A percentile compares a stretch with the other conserved stretches of the same genome.
Conservation (phyloP, 2,329 filamentous ascomycete species). For the Aspergillus nomiae region DNA sequence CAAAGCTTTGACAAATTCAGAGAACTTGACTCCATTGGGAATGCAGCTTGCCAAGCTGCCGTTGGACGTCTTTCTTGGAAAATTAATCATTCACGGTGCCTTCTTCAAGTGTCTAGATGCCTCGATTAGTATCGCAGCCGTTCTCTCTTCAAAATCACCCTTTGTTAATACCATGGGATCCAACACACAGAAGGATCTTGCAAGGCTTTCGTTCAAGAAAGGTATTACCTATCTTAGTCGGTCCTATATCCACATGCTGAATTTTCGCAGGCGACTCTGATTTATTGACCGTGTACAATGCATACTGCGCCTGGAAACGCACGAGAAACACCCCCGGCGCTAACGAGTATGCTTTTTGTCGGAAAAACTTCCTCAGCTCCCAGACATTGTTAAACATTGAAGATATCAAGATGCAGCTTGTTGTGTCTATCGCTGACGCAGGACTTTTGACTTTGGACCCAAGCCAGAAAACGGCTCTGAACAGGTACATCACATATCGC, state of each 20-base stretch:
- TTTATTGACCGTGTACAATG: constrained; percentile 89
- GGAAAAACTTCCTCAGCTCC: constrained; percentile 89
- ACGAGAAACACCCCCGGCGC: constrained; percentile 70
- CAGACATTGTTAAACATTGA: constrained; percentile 91
- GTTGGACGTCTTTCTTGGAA: constrained; percentile 91
- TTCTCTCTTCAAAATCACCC: constrained; percentile 90
- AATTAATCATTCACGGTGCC: constrained; percentile 82
- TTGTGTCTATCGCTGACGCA: constrained; percentile 81
- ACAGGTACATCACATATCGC: constrained; percentile 50
- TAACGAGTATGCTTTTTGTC: constrained; percentile 87
- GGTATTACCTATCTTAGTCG: constrained; percentile 38
- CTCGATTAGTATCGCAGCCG: constrained; percentile 86
- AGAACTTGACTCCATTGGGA: constrained; percentile 85
- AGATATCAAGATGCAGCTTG: constrained; percentile 88
- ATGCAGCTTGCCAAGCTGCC: constrained; percentile 84
- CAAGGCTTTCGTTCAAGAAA: constrained; percentile 75
- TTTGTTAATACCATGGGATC: constrained; percentile 87
- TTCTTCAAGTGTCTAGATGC: constrained; percentile 92
- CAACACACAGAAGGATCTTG: constrained; percentile 77
- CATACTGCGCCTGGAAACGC: constrained; percentile 85
- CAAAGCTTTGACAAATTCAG: constrained; percentile 75
- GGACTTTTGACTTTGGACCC: constrained; percentile 76
- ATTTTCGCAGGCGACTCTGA: constrained; percentile 72
- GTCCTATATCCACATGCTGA: background rate
- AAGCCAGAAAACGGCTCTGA: constrained; percentile 70